Evolutionary conservation across 1,139 yeast species (phyloP).

Genomic region (Geotrichum histeridarum): DNA sequence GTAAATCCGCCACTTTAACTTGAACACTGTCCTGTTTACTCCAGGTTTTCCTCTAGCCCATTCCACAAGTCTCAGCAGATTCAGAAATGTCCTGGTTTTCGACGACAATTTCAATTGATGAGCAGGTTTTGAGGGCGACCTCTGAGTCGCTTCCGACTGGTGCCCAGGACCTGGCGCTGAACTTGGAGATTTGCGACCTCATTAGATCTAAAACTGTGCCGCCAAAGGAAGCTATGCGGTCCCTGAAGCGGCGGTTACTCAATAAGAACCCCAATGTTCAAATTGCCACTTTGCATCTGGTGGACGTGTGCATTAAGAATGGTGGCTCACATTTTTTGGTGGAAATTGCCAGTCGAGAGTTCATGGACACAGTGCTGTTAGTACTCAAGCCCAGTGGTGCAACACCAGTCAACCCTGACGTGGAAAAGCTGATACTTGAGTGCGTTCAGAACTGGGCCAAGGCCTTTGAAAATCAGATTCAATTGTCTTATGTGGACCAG

Average conservation of each 20-base stretch:
- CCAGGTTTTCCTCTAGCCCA: background rate
- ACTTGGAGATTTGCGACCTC: constrained; percentile 82
- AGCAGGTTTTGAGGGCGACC: constrained; percentile 70
- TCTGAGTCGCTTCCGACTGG: constrained; percentile 89
- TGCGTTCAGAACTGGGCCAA: constrained; percentile 73
- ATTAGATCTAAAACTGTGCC: constrained; percentile 80
- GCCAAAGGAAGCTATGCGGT: constrained; percentile 79
- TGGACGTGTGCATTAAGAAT: constrained; percentile 86
- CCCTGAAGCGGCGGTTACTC: constrained; percentile 68
- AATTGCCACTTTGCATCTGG: constrained; percentile 64
- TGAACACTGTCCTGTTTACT: background rate
- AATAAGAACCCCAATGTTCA: constrained; percentile 70
- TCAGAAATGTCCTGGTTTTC: constrained; percentile 56
- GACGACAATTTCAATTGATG: constrained; percentile 51
- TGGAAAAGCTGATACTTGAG: constrained; percentile 56
- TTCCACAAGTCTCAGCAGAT: background rate
- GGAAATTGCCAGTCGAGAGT: constrained; percentile 80
- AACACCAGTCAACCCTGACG: constrained; percentile 46
- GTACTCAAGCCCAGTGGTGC: constrained; percentile 32
- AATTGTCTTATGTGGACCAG: constrained; percentile 59
- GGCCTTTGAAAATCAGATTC: constrained; percentile 68
- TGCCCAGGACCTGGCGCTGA: constrained; percentile 72
- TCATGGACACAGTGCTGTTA: constrained; percentile 56
- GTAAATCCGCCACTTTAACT: constrained; percentile 3
- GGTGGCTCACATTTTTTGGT: constrained; percentile 82